Percentiles rank a stretch among this genome's conserved stretches.
phyloP scores from a whole-genome alignment of 2,329 filamentous ascomycete species.

The Tolypocladium endophyticum region DNA sequence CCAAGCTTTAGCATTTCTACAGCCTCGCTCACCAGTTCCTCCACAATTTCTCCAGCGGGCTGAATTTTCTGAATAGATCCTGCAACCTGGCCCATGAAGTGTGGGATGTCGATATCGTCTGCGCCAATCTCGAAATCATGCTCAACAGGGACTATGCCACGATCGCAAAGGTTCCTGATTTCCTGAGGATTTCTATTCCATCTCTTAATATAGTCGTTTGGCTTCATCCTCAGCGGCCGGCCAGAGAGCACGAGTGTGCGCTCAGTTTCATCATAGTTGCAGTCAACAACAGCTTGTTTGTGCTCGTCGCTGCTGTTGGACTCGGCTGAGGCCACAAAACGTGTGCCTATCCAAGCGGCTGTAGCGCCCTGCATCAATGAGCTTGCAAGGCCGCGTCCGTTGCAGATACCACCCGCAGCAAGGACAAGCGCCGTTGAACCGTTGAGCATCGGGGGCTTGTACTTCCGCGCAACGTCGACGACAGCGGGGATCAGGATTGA shows the following conservation, averaged over 20 bases:
- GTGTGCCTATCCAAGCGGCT: slow-evolving; percentile 89
- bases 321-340: slow-evolving; percentile 77
- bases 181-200: slow-evolving; percentile 72
- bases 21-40: slow-evolving; percentile 77
- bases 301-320: slow-evolving; percentile 72
- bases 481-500: slow-evolving; percentile 81
- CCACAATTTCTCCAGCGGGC: slow-evolving; percentile 75
- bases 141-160: slow-evolving; percentile 70
- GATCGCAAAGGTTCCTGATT: slow-evolving; percentile 64
- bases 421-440: slow-evolving; percentile 69
- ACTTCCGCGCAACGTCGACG: slow-evolving; percentile 68
- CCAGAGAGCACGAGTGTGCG: slow-evolving; percentile 76
- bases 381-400: slow-evolving; percentile 70
- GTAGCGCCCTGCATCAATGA: slow-evolving; percentile 79
- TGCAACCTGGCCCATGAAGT: slow-evolving; percentile 90
- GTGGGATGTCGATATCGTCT: slow-evolving; percentile 74
- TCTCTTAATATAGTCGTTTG: slow-evolving; percentile 70
- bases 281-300: slow-evolving; percentile 72
- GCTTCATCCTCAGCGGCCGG: slow-evolving; percentile 66
- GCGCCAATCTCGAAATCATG: slow-evolving; percentile 68
- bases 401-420: slow-evolving; percentile 78
- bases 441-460: slow-evolving; percentile 58
- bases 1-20: slow-evolving; percentile 55
- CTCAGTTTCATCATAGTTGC: slow-evolving; percentile 67
- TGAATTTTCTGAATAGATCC: slow-evolving; percentile 67